phyloP scores from a whole-genome alignment of 2,329 filamentous ascomycete species.

The Penicillium capsulatum region DNA sequence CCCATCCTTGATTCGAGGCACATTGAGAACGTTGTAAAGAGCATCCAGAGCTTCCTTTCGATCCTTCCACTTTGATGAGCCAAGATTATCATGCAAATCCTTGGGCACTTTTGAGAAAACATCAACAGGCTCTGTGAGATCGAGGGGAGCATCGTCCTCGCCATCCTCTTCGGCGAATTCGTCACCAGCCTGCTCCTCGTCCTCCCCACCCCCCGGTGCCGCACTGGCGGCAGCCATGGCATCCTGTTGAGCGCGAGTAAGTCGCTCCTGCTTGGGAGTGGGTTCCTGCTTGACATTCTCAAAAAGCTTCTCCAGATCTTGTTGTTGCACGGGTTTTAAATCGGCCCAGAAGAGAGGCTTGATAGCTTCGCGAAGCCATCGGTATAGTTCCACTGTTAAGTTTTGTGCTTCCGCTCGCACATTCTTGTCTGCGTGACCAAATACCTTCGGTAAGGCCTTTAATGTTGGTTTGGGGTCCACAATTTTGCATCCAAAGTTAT shows the following conservation, averaged over 20 bases:
- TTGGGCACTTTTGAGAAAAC: constrained; percentile 75
- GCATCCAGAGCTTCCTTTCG: constrained; percentile 90
- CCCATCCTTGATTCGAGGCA: constrained; percentile 86
- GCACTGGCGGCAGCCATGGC: constrained; percentile 67
- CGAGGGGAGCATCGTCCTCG: constrained; percentile 70
- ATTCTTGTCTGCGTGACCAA: constrained; percentile 97
- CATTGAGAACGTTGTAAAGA: constrained; percentile 69
- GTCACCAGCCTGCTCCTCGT: constrained; percentile 50
- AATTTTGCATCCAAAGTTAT: constrained; percentile 91
- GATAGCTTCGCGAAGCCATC: constrained; percentile 96
- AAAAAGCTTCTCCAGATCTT: constrained; percentile 88
- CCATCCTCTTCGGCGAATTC: constrained; percentile 56
- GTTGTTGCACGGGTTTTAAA: constrained; percentile 90
- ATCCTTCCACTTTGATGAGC: constrained; percentile 97
- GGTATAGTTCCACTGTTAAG: constrained; percentile 87
- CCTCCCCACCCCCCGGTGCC: constrained; percentile 53
- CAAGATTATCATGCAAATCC: constrained; percentile 76
- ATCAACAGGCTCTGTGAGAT: constrained; percentile 82
- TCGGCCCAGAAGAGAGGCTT: constrained; percentile 98
- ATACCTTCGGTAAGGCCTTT: constrained; percentile 82
- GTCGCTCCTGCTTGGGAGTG: constrained; percentile 80
- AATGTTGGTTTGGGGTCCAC: constrained; percentile 89
- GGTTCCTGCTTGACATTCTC: constrained; percentile 88
- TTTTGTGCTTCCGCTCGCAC: constrained; percentile 90
- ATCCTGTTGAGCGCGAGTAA: constrained; percentile 84